Conservation (phyloP, 2,329 filamentous ascomycete genomes). For the Aspergillus calidoustus region DNA sequence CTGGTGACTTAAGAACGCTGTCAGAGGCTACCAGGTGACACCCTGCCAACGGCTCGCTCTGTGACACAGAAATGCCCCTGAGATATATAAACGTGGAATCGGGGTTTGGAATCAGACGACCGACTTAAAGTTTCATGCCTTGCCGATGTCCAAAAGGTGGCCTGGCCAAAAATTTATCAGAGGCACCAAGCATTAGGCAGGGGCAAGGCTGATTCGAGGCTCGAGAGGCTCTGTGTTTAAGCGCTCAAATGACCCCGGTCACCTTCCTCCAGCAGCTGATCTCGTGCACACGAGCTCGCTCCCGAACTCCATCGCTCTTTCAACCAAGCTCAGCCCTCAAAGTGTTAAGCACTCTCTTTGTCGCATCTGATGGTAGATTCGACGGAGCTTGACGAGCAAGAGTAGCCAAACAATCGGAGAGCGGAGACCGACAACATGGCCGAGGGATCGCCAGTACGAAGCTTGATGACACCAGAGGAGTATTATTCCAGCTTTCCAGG, state of each 20-base stretch:
- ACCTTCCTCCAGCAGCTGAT: conserved; percentile 4
- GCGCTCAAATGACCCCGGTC: conserved; percentile 17
- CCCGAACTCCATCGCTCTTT: not conserved
- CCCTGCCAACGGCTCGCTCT: not conserved
- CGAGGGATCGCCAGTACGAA: conserved; percentile 14
- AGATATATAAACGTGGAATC: not conserved
- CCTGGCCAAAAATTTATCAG: not conserved
- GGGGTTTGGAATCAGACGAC: not conserved
- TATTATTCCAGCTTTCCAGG: conserved; percentile 39
- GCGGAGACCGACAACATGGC: conserved; percentile 16
- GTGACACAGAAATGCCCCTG: not conserved
- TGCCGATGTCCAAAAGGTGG: not conserved
- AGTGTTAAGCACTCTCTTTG: not conserved
- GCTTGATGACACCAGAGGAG: conserved; percentile 28
- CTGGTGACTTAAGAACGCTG: not conserved
- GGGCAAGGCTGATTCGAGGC: not conserved
- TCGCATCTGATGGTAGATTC: not conserved
- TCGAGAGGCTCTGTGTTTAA: conserved; percentile 6
- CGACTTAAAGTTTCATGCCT: not conserved
- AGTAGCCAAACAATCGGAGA: not conserved
- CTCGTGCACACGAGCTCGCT: not conserved
- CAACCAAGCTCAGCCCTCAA: not conserved
- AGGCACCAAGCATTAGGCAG: conserved; percentile 7
- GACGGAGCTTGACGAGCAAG: not conserved
- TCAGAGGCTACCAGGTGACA: not conserved